Conservation (phyloP, 2,329 filamentous ascomycete species). For the Sphaerulina vaccinii region DNA sequence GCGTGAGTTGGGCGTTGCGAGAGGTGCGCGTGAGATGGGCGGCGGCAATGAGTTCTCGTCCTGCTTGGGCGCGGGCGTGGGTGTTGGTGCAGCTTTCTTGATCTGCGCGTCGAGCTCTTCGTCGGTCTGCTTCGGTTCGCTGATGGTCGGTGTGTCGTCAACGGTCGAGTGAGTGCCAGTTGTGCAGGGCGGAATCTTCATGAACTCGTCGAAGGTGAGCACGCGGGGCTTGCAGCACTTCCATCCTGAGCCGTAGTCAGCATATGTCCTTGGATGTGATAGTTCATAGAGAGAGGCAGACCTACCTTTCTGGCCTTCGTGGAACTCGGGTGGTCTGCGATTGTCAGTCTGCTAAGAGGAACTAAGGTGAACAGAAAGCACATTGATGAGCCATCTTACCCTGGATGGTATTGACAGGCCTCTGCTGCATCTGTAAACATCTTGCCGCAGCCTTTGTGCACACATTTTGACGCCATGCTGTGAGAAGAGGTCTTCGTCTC, state of each 20-base stretch:
- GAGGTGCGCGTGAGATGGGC: slow-evolving; percentile 31
- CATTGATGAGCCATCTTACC: slow-evolving; percentile 22
- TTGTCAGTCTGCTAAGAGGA: neutral
- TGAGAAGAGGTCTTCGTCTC: neutral
- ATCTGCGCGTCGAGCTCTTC: slow-evolving; percentile 38
- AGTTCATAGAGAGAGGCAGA: slow-evolving; percentile 17
- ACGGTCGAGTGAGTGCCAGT: slow-evolving; percentile 88
- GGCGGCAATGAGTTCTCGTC: slow-evolving; percentile 27
- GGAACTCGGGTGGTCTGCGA: slow-evolving; percentile 68
- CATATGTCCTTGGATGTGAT: neutral
- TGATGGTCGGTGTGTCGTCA: slow-evolving; percentile 61
- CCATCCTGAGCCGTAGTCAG: slow-evolving; percentile 65
- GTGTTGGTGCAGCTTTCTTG: slow-evolving; percentile 17
- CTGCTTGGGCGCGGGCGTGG: slow-evolving; percentile 31
- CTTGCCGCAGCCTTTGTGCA: slow-evolving; percentile 95
- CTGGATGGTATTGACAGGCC: slow-evolving; percentile 79
- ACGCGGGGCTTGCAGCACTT: slow-evolving; percentile 98
- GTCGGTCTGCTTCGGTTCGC: slow-evolving; percentile 26
- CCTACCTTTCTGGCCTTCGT: slow-evolving; percentile 96
- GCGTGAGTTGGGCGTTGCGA: slow-evolving; percentile 32
- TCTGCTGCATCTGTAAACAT: slow-evolving; percentile 77
- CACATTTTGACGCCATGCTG: slow-evolving; percentile 77
- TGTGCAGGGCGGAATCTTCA: slow-evolving; percentile 87
- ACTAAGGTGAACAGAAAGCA: neutral
- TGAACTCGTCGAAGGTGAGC: slow-evolving; percentile 97